Base-by-base conservation (phyloP, 352 stramenopile genomes). In the Aphanomyces cochlioides region DNA sequence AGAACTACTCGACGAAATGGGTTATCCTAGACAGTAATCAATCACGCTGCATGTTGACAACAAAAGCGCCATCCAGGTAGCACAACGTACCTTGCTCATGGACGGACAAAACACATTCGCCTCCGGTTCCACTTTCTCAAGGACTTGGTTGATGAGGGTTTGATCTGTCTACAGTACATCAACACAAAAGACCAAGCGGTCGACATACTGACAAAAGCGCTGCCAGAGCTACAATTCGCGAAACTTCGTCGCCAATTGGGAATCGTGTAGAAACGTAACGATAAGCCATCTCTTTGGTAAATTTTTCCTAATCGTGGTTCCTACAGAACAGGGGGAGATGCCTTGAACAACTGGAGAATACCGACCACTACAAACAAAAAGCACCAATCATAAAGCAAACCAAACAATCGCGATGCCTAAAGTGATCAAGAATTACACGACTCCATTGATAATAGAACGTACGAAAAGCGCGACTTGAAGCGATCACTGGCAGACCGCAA, bases 21-120 rank as follows among this genome's bases (percentile, higher is more conserved):
- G 45, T 2, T 2, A 53, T n/a, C 45, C 45, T n/a, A 2, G 13
- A 15, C n/a, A 15, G n/a, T 2, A 15, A 53, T 53, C 45, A n/a
- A 53, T 19, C 13, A 15, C 45, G n/a, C 45, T 53, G 45, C n/a
- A 19, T 15, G 45, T 53, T 19, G 45, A 53, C 45, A 53, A 53
- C n/a, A 15, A 53, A 53, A 53, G 45, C 45, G 45, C 45, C 45
- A 53, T 53, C n/a, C 45, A 53, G n/a, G 45, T 53, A n/a, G 45
- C 45, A 15, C 13, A 53, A 53, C 45, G 45, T 53, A 53, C 45
- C 45, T 53, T 2, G 45, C 45, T 1, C 45, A 53, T 19, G 45
- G 45, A 19, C 45, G 45, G 13, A 53, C 45, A 15, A 2, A 53
- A 19, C 45, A 53, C 2, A 53, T 53, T 19, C 45, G 45, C 13